Conservation (phyloP, 768 basidiomycete genomes). For the Amanita pallidorosea region DNA sequence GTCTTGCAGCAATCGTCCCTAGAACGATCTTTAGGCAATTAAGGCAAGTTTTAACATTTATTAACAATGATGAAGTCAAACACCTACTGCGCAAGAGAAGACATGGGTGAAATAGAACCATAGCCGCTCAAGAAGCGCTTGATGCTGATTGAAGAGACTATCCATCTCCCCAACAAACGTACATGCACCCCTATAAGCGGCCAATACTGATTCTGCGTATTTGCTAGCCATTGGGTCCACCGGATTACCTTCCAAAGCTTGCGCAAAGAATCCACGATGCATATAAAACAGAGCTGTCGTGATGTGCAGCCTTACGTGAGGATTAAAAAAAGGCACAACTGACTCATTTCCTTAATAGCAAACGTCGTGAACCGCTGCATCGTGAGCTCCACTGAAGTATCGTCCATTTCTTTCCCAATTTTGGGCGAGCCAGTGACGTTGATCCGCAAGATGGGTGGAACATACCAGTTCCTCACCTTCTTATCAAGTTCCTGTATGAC, state of each 20-base stretch:
- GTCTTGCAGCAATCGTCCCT: constrained; percentile 57
- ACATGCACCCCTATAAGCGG: constrained; percentile 60
- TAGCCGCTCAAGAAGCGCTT: constrained; percentile 55
- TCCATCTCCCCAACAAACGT: constrained; percentile 57
- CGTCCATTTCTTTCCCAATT: constrained; percentile 27
- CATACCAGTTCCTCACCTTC: constrained; percentile 52
- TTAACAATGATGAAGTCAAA: not conserved
- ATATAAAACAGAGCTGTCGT: constrained; percentile 54
- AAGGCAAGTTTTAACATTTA: constrained; percentile 1
- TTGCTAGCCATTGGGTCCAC: constrained; percentile 60
- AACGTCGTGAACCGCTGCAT: constrained; percentile 61
- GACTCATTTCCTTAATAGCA: constrained; percentile 61
- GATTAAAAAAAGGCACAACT: constrained; percentile 10
- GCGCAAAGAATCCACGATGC: constrained; percentile 67
- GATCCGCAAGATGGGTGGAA: constrained; percentile 53
- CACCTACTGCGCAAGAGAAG: constrained; percentile 56
- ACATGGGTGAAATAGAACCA: constrained; percentile 69
- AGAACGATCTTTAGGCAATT: constrained; percentile 74
- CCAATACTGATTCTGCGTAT: constrained; percentile 56
- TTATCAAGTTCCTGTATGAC: constrained; percentile 54
- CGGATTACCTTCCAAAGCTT: constrained; percentile 52
- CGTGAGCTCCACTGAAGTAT: constrained; percentile 43
- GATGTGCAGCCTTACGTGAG: not conserved
- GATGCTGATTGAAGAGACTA: constrained; percentile 56
- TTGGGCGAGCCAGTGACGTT: constrained; percentile 47